Evolutionary conservation across 2,329 filamentous ascomycete genomes (phyloP).

Genomic region (Chrysosphaeria jannelii): DNA sequence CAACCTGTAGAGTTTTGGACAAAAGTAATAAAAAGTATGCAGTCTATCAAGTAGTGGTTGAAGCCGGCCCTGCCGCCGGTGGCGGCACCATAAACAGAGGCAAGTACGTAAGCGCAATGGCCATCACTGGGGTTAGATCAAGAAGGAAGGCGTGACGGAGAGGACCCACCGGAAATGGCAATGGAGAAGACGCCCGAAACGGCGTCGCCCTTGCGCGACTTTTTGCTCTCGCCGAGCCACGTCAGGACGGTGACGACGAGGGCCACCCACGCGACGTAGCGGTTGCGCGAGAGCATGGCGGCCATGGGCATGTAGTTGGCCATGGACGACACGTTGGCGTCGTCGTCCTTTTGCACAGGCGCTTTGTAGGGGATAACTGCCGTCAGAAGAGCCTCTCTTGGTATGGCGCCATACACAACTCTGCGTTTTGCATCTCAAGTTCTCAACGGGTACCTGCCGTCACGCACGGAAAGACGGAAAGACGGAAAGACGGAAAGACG

Average conservation of each 20-base stretch:
- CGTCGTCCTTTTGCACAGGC: slow-evolving; percentile 30
- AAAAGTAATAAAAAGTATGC: not conserved
- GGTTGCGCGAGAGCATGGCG: slow-evolving; percentile 78
- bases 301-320: slow-evolving; percentile 77
- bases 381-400: slow-evolving; percentile 5
- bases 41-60: slow-evolving; percentile 1
- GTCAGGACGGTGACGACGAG: slow-evolving; percentile 45
- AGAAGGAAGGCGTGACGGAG: not conserved
- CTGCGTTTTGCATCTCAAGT: too few species aligned
- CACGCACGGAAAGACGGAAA: too few species aligned
- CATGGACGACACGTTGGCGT: slow-evolving; percentile 41
- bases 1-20: slow-evolving; percentile 3
- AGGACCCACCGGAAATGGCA: slow-evolving; percentile 9
- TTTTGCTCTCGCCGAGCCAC: slow-evolving; percentile 49
- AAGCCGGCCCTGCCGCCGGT: too few species aligned
- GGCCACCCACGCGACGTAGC: slow-evolving; percentile 42
- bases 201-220: slow-evolving; percentile 27
- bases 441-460: too few species aligned
- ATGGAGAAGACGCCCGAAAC: slow-evolving; percentile 24
- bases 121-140: slow-evolving; percentile 7
- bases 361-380: slow-evolving; percentile 82
- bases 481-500: not conserved
- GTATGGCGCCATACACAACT: not conserved
- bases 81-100: slow-evolving; percentile 10
- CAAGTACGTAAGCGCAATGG: slow-evolving; percentile 10